Conservation (phyloP, 225 moss, liverwort and hornwort genomes). For the Thuidium tamariscinum region DNA sequence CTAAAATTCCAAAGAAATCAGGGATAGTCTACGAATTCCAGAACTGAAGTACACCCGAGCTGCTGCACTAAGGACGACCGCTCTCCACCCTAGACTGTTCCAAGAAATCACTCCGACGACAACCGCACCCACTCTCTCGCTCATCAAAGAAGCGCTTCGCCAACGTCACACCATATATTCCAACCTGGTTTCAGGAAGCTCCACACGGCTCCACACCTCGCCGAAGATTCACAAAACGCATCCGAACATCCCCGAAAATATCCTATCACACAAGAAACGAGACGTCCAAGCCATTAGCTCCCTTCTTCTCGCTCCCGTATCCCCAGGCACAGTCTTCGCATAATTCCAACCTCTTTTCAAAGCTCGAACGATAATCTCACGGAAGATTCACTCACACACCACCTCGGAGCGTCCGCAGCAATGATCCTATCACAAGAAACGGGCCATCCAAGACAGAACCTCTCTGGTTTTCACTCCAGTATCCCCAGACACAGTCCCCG, state of each 20-base stretch:
- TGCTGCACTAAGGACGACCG: not conserved
- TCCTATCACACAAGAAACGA: not conserved
- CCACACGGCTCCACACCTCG: not conserved
- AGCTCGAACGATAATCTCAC: not conserved
- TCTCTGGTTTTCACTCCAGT: not conserved
- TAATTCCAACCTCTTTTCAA: not conserved
- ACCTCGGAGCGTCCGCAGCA: not conserved
- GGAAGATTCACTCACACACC: conserved; percentile 6
- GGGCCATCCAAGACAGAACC: not conserved
- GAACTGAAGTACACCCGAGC: not conserved
- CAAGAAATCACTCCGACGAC: not conserved
- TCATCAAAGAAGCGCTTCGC: not conserved
- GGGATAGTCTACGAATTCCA: not conserved
- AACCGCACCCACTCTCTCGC: not conserved
- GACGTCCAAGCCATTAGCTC: not conserved
- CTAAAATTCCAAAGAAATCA: not conserved
- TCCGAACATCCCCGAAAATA: not conserved
- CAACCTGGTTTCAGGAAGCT: not conserved
- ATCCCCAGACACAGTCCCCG: not conserved
- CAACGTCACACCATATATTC: not conserved
- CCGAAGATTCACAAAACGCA: not conserved
- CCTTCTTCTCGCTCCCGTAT: not conserved
- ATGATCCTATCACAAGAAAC: not conserved
- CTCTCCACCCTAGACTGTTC: not conserved
- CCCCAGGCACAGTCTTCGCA: not conserved